Conservation (phyloP, 805 yeast genomes). For the Starmerella apicola region DNA sequence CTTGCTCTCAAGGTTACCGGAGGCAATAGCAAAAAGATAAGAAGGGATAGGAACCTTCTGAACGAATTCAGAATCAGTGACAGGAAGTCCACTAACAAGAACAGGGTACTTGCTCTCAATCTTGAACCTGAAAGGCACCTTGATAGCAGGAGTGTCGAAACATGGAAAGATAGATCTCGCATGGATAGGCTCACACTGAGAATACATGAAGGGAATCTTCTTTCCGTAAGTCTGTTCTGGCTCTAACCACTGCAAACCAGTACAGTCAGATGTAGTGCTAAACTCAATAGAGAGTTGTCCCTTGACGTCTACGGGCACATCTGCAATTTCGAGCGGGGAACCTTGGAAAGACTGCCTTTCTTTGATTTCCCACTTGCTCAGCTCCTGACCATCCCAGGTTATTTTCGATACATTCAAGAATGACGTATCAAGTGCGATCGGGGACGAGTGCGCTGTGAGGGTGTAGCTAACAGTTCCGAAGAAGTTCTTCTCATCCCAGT, state of each 20-base stretch:
- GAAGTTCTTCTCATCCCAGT: conserved; percentile 42
- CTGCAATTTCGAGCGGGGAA: conserved; percentile 29
- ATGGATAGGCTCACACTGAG: conserved; percentile 87
- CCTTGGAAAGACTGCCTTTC: conserved; percentile 34
- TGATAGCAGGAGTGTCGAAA: conserved; percentile 81
- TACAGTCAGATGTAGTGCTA: conserved; percentile 59
- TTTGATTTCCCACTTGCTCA: conserved; percentile 24
- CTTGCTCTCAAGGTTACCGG: conserved; percentile 60
- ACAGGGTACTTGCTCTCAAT: conserved; percentile 56
- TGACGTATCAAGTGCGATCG: conserved; percentile 58
- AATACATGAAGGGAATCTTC: conserved; percentile 58
- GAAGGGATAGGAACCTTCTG: conserved; percentile 81
- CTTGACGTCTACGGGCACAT: conserved; percentile 11
- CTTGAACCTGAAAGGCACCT: conserved; percentile 47
- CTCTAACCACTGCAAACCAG: conserved; percentile 79
- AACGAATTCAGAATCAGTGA: conserved; percentile 31
- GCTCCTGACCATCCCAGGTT: conserved; percentile 32
- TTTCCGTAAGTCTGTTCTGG: conserved; percentile 63
- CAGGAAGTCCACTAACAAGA: conserved; percentile 58
- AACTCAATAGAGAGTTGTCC: conserved; percentile 34
- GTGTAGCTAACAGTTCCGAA: conserved; percentile 43
- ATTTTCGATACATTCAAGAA: conserved; percentile 39
- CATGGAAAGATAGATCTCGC: conserved; percentile 81
- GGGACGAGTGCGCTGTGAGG: conserved; percentile 27
- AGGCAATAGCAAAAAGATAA: conserved; percentile 70